Evolutionary conservation across 2,329 filamentous ascomycete genomes (phyloP).

Genomic region (Sporothrix variecibatus): DNA sequence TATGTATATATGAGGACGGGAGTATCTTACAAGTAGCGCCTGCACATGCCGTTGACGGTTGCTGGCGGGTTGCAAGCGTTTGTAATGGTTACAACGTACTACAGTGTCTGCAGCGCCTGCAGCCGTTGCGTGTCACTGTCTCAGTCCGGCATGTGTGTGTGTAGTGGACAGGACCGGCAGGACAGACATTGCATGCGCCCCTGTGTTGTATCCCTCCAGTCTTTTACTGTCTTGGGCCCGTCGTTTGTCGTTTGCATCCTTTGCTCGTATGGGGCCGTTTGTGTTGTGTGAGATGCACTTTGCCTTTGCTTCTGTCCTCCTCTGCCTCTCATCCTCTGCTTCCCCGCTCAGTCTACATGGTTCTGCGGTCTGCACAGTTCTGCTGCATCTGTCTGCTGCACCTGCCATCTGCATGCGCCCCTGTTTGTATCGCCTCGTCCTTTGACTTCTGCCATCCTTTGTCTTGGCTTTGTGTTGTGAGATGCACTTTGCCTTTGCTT

Average conservation of each 20-base stretch:
- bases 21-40: not conserved
- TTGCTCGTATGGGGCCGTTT: not conserved
- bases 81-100: not conserved
- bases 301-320: not conserved
- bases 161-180: slow-evolving; percentile 1
- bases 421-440: not conserved
- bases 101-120: slow-evolving; percentile 8
- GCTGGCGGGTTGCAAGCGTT: slow-evolving; percentile 4
- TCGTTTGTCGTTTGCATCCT: not conserved
- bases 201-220: not conserved
- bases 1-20: not conserved
- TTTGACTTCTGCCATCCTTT: not conserved
- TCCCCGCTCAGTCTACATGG: not conserved
- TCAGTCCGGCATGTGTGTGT: slow-evolving; percentile 15
- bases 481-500: not conserved
- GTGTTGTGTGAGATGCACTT: not conserved
- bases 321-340: not conserved
- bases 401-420: not conserved
- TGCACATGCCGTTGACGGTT: not conserved
- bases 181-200: not conserved
- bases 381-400: not conserved
- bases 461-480: not conserved
- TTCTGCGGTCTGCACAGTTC: not conserved
- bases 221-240: not conserved
- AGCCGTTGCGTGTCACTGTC: slow-evolving; percentile 19